These are phyloP conservation scores for Phytopythium ostracodes DNA, from an alignment of 352 stramenopile genomes.

Conservation along the genomic window DNA sequence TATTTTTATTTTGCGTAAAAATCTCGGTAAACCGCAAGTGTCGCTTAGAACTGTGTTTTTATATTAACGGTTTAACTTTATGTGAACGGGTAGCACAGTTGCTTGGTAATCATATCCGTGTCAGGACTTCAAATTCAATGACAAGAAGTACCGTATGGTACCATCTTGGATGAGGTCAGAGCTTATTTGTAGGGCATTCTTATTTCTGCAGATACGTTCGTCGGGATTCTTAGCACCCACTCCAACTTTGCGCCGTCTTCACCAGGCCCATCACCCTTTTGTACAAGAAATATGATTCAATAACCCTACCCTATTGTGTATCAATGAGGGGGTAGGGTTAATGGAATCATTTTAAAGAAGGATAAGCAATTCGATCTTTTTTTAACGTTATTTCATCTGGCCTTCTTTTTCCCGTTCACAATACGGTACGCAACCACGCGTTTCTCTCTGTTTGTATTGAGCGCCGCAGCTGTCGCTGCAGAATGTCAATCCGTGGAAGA, in stretches of 20 bases:
- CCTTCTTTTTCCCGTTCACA: not conserved
- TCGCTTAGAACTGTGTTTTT: no score
- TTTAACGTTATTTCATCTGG: conserved; percentile 6
- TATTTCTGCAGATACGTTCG: conserved; percentile 3
- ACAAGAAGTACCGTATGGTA: no score
- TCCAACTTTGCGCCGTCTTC: not conserved
- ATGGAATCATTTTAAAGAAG: not conserved
- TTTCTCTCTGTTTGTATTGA: not conserved
- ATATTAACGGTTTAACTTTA: no score
- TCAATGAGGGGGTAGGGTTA: not conserved
- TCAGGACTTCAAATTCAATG: no score
- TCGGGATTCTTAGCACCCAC: conserved; percentile 2
- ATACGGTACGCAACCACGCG: no score
- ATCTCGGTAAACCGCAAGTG: no score
- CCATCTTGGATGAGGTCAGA: not conserved
- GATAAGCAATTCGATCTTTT: conserved; percentile 1
- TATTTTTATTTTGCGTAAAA: not conserved
- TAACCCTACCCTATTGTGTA: no score
- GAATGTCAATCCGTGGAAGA: no score
- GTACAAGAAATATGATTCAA: no score
- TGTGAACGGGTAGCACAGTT: no score
- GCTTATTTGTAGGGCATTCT: not conserved
- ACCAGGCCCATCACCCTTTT: not conserved
- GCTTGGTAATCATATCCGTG: no score
- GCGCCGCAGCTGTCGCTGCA: no score